Evolutionary conservation across 225 moss, liverwort and hornwort species (phyloP), one percentile per base, ranked within the genome.

Genomic region (Straminergon stramineum): DNA sequence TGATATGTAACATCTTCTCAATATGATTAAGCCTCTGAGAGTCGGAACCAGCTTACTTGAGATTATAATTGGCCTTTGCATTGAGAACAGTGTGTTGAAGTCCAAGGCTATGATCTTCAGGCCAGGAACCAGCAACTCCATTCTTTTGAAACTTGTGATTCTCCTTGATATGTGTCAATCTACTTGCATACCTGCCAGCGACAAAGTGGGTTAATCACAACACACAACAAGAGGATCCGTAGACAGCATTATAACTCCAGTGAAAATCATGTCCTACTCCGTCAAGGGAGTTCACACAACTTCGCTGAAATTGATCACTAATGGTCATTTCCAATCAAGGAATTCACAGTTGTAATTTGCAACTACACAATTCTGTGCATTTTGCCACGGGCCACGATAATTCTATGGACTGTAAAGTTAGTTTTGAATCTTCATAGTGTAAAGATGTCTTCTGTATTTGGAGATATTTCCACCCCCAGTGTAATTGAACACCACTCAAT

Each of bases 161-260:
- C 89, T 97, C 99, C 88, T 90, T 97, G 71, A 99, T 95, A 43
- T 94, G 97, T 12, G 94, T 97, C 65, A 99, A 92, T 89, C 99
- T 96, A 91, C 97, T 97, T n/a, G 91, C 91, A 86, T 96, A 96
- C 91, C 99, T 99, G 93, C 88, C 87, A 87, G 55, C 64, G 60
- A 45, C 31, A 53, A 63, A 43, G 8, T 30, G 37, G 78, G 28
- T 45, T 17, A 51, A 57, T 70, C 88, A 70, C 21, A 69, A 52
- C n/a, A 28, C 35, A 34, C 14, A 35, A 21, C 23, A 58, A 31
- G 34, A 34, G 37, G 23, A 61, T 34, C 34, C 32, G 66, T 67
- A 52, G 3, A 35, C 65, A 62, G 51, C 51, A 30, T 48, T 79
- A 58, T 45, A 58, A 31, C 15, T 30, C 32, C 31, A 71, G 32